These are phyloP conservation scores for Polygonum maritimum DNA, from an alignment of 148 eudicot species.

Conservation along the genomic window DNA sequence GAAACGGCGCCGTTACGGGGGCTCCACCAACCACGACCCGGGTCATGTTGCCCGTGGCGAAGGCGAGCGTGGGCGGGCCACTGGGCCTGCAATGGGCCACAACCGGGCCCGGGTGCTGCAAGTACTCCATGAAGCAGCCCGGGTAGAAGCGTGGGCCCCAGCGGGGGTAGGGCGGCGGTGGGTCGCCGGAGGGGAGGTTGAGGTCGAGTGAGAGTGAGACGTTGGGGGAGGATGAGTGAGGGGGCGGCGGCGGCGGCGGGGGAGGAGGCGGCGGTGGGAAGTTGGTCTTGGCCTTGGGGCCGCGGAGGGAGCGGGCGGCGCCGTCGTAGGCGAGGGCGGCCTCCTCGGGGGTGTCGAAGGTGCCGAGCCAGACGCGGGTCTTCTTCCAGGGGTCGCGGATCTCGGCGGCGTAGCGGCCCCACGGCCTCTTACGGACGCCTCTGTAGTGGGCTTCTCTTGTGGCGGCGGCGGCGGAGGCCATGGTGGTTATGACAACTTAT, in stretches of 20 bases:
- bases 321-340: constrained; percentile 42
- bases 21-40: not conserved
- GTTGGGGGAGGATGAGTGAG: not conserved
- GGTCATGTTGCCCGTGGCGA: not conserved
- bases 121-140: constrained; percentile 25
- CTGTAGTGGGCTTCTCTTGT: constrained; percentile 31
- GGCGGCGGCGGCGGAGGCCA: constrained; percentile 14
- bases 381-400: constrained; percentile 40
- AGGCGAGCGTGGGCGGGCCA: not conserved
- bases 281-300: constrained; percentile 37
- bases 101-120: constrained; percentile 10
- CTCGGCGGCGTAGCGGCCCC: constrained; percentile 43
- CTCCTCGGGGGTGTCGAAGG: constrained; percentile 39
- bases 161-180: not conserved
- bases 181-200: constrained; percentile 7
- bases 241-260: constrained; percentile 1
- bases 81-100: not conserved
- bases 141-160: not conserved
- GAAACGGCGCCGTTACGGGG: not conserved
- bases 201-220: constrained; percentile 18
- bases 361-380: constrained; percentile 40
- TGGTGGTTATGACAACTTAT: not conserved
- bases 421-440: constrained; percentile 31
- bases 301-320: constrained; percentile 34
- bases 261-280: constrained; percentile 20